Base-by-base conservation (phyloP, 495 filamentous ascomycete genomes). In the Penicillium soppii region DNA sequence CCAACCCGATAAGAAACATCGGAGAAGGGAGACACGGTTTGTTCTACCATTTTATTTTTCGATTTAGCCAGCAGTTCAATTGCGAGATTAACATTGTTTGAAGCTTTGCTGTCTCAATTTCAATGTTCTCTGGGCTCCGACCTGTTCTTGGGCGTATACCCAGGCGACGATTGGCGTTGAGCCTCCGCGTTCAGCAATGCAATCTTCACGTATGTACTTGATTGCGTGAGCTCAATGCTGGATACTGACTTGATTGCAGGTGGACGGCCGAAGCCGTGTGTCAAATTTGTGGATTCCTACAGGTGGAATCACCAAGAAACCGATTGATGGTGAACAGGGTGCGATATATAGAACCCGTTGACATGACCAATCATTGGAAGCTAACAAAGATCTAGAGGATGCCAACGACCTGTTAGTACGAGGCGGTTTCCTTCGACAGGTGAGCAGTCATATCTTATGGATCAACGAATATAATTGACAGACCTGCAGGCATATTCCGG, bases 361-460 rank as follows among this genome's bases (percentile, higher is more conserved):
- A 7, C 19, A 17, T 35, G 4, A 33, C n/a, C 16, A 7, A 42
- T 32, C n/a, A 36, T 5, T 17, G 35, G 12, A 43, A 50, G 23
- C 55, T 68, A 52, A 70, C 49, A 20, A 21, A 7, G 17, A 26
- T 26, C 8, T 54, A 79, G 73, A 75, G 77, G 87, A 91, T 73
- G 81, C 81, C 35, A 85, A 95, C 70, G 76, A 84, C 7, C 81
- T 88, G 27, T 76, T 97, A 29, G 69, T 94, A 12, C 78, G 86
- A 48, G 87, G 84, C 29, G 91, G 92, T 1, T 95, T 89, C 56
- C 64, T 96, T 21, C 86, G 90, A 48, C 90, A 90, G 74, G 85
- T 86, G 38, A 27, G 67, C 56, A 15, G 12, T 19, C 7, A 40
- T 27, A 12, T 51, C 15, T 13, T 27, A 5, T 33, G 13, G 3